phyloP scores from a whole-genome alignment of 2,329 filamentous ascomycete genomes.

The Aspergillus tubingensis region DNA sequence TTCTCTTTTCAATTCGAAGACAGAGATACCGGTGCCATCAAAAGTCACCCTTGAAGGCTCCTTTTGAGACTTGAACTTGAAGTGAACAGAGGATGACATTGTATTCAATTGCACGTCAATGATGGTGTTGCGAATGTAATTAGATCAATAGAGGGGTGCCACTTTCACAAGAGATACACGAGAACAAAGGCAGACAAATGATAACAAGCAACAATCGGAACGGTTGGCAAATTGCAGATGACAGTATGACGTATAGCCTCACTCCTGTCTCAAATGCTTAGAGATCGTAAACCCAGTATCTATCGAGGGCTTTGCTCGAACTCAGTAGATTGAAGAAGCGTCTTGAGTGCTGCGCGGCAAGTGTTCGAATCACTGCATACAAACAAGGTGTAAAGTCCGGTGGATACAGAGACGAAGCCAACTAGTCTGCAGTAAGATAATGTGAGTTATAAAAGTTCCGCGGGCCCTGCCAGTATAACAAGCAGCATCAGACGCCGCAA shows the following conservation, averaged over 20 bases:
- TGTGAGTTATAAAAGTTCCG: slow-evolving; percentile 14
- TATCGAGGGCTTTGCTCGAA: slow-evolving; percentile 29
- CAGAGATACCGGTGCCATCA: slow-evolving; percentile 95
- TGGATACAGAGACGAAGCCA: slow-evolving; percentile 32
- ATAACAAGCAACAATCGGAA: slow-evolving; percentile 20
- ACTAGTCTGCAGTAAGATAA: slow-evolving; percentile 22
- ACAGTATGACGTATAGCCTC: slow-evolving; percentile 22
- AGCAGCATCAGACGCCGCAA: slow-evolving; percentile 17
- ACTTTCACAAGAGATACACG: slow-evolving; percentile 31
- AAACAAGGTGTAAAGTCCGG: slow-evolving; percentile 33
- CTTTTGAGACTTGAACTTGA: slow-evolving; percentile 99
- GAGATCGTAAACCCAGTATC: slow-evolving; percentile 28
- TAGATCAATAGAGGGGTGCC: slow-evolving; percentile 32
- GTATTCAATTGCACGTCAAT: slow-evolving; percentile 46
- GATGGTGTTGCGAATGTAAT: slow-evolving; percentile 30
- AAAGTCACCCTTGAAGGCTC: slow-evolving; percentile 93
- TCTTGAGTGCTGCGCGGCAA: slow-evolving; percentile 30
- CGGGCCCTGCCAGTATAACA: slow-evolving; percentile 21
- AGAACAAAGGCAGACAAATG: slow-evolving; percentile 20
- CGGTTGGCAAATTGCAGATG: slow-evolving; percentile 18
- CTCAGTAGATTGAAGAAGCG: slow-evolving; percentile 29
- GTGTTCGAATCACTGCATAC: slow-evolving; percentile 36
- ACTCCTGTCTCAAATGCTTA: slow-evolving; percentile 20
- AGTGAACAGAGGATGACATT: slow-evolving; percentile 98
- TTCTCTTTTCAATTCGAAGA: slow-evolving; percentile 98